phyloP scores from a whole-genome alignment of 805 yeast genomes.

The Cyberlindnera mississippiensis region DNA sequence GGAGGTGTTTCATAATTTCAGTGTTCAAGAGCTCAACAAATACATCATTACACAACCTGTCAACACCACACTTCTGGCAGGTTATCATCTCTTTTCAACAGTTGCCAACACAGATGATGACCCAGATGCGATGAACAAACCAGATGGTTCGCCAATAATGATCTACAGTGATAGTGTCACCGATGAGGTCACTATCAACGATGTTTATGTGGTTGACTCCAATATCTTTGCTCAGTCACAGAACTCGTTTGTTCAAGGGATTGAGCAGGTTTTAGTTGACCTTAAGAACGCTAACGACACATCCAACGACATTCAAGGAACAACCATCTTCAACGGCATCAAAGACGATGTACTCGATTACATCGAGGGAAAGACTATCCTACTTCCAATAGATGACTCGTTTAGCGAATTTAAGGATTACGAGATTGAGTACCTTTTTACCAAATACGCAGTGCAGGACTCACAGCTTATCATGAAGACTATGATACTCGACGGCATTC shows the following conservation, averaged over 20 bases:
- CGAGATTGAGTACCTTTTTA: slow-evolving; percentile 42
- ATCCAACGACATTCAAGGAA: slow-evolving; percentile 18
- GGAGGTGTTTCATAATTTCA: slow-evolving; percentile 4
- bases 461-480: slow-evolving; percentile 28
- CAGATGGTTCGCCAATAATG: slow-evolving; percentile 29
- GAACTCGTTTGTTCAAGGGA: slow-evolving; percentile 63
- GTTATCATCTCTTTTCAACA: slow-evolving; percentile 13
- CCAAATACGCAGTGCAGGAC: slow-evolving; percentile 31
- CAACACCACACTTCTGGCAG: slow-evolving; percentile 10
- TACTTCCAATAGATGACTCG: slow-evolving; percentile 43
- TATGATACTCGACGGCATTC: slow-evolving; percentile 37
- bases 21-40: slow-evolving; percentile 9
- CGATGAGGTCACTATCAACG: slow-evolving; percentile 33
- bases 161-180: slow-evolving; percentile 16
- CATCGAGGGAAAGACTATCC: slow-evolving; percentile 36
- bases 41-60: slow-evolving; percentile 18
- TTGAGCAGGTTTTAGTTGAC: slow-evolving; percentile 41
- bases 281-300: slow-evolving; percentile 36
- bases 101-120: slow-evolving; percentile 16
- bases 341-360: slow-evolving; percentile 11
- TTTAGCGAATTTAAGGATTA: slow-evolving; percentile 35
- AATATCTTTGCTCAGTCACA: slow-evolving; percentile 60
- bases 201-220: slow-evolving; percentile 48
- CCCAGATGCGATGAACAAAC: neutral
- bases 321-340: slow-evolving; percentile 4